Evolutionary conservation across 179 eudicot species (phyloP).

Genomic region (Nepenthes alata): DNA sequence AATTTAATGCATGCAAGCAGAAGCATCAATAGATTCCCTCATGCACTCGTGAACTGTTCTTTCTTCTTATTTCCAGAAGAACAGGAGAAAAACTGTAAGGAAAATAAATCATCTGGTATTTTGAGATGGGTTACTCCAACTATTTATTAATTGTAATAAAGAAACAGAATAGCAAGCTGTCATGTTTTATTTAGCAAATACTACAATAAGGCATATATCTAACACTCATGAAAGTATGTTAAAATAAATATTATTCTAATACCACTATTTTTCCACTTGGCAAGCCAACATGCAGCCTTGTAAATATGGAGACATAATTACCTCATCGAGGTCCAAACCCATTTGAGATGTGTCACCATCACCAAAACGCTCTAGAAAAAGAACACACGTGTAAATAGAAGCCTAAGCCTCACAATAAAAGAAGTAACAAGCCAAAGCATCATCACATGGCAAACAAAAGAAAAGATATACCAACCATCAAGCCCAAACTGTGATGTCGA

Average conservation of each 20-base stretch:
- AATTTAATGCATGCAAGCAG: too few relatives aligned
- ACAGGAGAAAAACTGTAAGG: too few relatives aligned
- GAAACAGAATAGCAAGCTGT: too few relatives aligned
- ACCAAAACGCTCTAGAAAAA: constrained; percentile 79
- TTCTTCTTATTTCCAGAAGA: too few relatives aligned
- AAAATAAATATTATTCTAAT: neutral
- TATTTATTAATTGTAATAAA: too few relatives aligned
- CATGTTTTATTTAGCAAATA: too few relatives aligned
- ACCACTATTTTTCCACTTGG: neutral
- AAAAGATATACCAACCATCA: constrained; percentile 55
- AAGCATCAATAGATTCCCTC: too few relatives aligned
- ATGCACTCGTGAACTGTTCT: neutral
- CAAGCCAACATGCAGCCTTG: neutral
- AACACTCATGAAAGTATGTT: too few relatives aligned
- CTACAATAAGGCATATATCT: too few relatives aligned
- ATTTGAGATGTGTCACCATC: constrained; percentile 79
- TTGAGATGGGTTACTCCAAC: too few relatives aligned
- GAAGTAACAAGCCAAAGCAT: neutral
- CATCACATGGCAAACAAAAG: neutral
- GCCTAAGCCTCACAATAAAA: neutral
- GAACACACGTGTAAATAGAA: constrained; percentile 6
- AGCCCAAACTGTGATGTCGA: constrained; percentile 77
- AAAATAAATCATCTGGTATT: too few relatives aligned
- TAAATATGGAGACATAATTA: constrained; percentile 13
- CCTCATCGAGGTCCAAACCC: constrained; percentile 95